Evolutionary conservation across 2,329 filamentous ascomycete genomes (phyloP).

Genomic region (Colletotrichum musicola): DNA sequence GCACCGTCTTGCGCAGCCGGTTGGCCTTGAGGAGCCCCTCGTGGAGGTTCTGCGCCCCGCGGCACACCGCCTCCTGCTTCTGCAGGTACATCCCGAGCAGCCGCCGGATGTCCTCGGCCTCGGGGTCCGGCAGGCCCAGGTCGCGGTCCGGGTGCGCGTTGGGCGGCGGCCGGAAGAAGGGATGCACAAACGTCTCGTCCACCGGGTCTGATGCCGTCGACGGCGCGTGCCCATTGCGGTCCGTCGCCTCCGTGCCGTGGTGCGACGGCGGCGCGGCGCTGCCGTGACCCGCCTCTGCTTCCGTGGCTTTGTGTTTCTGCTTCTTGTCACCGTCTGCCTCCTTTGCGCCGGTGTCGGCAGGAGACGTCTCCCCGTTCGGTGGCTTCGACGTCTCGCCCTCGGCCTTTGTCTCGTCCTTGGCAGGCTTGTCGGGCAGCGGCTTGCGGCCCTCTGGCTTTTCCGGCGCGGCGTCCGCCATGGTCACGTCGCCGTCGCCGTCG

Average conservation of each 20-base stretch:
- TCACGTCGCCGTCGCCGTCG: conserved; percentile 42
- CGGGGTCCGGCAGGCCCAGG: conserved; percentile 76
- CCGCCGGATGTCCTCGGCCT: conserved; percentile 83
- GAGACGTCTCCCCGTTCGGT: conserved; percentile 14
- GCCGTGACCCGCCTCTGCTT: conserved; percentile 25
- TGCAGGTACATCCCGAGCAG: conserved; percentile 83
- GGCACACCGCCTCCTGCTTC: conserved; percentile 87
- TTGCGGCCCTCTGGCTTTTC: conserved; percentile 20
- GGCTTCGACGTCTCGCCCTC: conserved; percentile 41
- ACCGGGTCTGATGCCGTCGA: conserved; percentile 41
- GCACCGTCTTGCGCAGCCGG: conserved; percentile 77
- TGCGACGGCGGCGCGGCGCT: conserved; percentile 6
- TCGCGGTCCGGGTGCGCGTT: conserved; percentile 75
- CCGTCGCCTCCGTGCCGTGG: neutral
- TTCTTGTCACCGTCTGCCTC: conserved; percentile 34
- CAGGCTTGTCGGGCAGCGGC: conserved; percentile 11
- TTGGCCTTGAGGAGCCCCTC: conserved; percentile 80
- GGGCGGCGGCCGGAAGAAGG: conserved; percentile 77
- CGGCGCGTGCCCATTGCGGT: conserved; percentile 28
- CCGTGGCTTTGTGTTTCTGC: conserved; percentile 34
- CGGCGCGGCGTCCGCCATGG: conserved; percentile 41
- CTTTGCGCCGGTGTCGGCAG: conserved; percentile 21
- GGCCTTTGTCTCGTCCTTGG: conserved; percentile 20
- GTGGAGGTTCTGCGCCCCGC: conserved; percentile 76
- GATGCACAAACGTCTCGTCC: conserved; percentile 74